Evolutionary conservation across 2,329 filamentous ascomycete genomes (phyloP).

Genomic region (Xylaria sp.): DNA sequence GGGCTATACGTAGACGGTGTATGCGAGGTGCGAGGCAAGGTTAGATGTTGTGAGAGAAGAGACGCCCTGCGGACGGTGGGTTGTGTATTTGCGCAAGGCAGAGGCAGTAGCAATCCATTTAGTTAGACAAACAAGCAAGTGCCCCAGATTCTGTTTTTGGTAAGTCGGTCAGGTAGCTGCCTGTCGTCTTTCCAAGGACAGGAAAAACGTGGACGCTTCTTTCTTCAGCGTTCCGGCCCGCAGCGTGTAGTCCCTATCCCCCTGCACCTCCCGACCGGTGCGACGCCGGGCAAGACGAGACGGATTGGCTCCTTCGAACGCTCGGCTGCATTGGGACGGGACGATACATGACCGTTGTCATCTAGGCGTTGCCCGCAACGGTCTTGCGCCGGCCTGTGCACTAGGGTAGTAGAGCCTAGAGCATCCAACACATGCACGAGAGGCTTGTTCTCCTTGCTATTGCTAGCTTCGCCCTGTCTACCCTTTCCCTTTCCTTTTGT

Average conservation of each 20-base stretch:
- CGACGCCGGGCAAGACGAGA: background rate
- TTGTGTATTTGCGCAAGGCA: too few relatives aligned
- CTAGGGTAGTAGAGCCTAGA: background rate
- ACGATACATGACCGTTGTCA: background rate
- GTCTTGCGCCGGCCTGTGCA: background rate
- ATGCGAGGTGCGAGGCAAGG: too few relatives aligned
- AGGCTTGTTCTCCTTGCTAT: background rate
- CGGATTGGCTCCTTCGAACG: background rate
- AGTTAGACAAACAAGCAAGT: too few relatives aligned
- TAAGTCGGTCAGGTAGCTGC: background rate
- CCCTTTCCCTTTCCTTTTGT: background rate
- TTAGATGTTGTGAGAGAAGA: too few relatives aligned
- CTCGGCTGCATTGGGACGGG: background rate
- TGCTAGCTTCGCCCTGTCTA: background rate
- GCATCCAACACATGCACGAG: background rate
- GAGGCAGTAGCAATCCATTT: too few relatives aligned
- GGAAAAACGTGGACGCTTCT: background rate
- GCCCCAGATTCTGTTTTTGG: too few relatives aligned
- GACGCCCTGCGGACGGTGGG: too few relatives aligned
- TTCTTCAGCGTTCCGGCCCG: constrained; percentile 5
- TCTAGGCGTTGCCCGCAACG: background rate
- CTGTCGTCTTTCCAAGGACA: background rate
- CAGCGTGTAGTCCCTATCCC: background rate
- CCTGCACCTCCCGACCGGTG: background rate
- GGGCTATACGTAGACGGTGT: too few relatives aligned